Evolutionary conservation across 306 rosid genomes (phyloP).

Genomic region (Cercis canadensis): DNA sequence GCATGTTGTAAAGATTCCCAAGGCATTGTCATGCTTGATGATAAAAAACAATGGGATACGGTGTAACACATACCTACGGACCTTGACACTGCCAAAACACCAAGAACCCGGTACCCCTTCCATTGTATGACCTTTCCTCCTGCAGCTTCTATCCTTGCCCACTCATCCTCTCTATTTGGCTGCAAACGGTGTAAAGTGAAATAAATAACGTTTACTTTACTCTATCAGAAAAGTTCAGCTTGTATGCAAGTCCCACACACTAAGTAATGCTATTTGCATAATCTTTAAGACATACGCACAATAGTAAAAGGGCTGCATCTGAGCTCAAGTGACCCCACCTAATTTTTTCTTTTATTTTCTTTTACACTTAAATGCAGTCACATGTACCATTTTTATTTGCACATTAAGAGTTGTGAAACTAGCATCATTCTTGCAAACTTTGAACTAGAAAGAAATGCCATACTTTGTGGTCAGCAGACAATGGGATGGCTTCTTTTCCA

Average conservation of each 20-base stretch:
- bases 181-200: constrained; percentile 38
- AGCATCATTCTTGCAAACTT: too few species aligned
- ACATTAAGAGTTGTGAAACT: too few species aligned
- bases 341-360: too few species aligned
- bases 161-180: constrained; percentile 85
- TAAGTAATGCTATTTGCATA: too few species aligned
- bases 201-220: background rate
- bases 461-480: constrained; percentile 90
- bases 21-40: constrained; percentile 14
- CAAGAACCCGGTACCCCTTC: constrained; percentile 78
- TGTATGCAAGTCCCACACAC: constrained; percentile 22
- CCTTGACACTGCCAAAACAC: constrained; percentile 91
- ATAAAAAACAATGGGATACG: constrained; percentile 15
- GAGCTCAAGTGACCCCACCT: too few species aligned
- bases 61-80: constrained; percentile 64
- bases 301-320: too few species aligned
- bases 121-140: constrained; percentile 88
- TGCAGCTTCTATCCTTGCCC: constrained; percentile 78
- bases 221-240: constrained; percentile 26
- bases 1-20: constrained; percentile 1
- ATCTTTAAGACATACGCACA: too few species aligned
- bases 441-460: constrained; percentile 29
- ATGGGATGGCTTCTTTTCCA: constrained; percentile 67
- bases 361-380: too few species aligned
- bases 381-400: too few species aligned